Evolutionary conservation across 1,284 basidiomycete genomes (phyloP), one percentile per base, ranked within the genome.

Genomic region (Trichosporon asahii): DNA sequence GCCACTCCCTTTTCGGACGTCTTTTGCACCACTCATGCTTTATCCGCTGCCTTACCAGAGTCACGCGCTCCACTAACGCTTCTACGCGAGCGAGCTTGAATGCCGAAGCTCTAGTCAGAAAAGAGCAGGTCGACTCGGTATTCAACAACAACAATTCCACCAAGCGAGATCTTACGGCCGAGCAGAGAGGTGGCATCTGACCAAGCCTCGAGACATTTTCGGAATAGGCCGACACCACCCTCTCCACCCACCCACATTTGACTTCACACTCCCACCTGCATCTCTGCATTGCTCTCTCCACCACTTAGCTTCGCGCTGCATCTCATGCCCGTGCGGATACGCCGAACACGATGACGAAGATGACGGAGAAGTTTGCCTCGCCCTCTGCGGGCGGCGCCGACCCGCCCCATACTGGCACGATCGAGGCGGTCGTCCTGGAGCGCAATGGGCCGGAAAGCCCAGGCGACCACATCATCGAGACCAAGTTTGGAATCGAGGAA

Each of bases 401-500:
- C 8, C 57, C n/a, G 15, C 27, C 18, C 57, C 14, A n/a, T 18
- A 31, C 6, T 8, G 29, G 7, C 6, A 14, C 29, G 57, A 18
- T n/a, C 18, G 29, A n/a, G 15, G 15, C 57, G 2, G 57, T 31
- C 6, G 29, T 61, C 27, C 27, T 61, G 15, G 18, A 31, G 27
- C 57, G 57, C 15, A 27, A 33, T 5, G 15, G 11, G 5, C 40
- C 40, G 12, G 40, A n/a, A 7, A 18, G 11, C 14, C 21, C 25
- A 29, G 18, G 29, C 29, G 57, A 29, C 15, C 57, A 61, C 7
- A 33, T 61, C 5, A 31, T 61, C 14, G 57, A 61, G 29, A 61
- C 57, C 57, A 61, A 61, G 57, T 61, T 61, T 27, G 57, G 57
- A 8, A 31, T 61, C 18, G 57, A 61, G 29, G 57, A 61, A 18